phyloP scores from a whole-genome alignment of 768 basidiomycete genomes.

The Tricholomella constricta region DNA sequence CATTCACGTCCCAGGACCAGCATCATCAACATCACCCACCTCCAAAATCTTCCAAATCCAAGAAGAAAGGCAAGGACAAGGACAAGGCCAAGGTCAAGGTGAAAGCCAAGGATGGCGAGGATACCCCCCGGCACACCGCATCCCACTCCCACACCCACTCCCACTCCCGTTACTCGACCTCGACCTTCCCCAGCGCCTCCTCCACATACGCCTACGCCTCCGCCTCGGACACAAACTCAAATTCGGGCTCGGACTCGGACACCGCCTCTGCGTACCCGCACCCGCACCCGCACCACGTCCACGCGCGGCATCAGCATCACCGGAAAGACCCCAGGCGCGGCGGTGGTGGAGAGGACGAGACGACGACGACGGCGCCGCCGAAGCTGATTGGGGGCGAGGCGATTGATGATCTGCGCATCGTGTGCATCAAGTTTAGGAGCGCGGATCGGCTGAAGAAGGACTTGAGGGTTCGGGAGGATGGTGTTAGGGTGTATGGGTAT shows the following conservation, averaged over 20 bases:
- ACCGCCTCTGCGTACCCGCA: background rate
- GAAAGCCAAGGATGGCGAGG: too few relatives aligned
- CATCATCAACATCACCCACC: background rate
- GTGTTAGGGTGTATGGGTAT: background rate
- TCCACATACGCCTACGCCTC: background rate
- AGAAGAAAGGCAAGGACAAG: conserved; percentile 2
- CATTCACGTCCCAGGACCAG: background rate
- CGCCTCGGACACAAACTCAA: too few relatives aligned
- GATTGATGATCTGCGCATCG: conserved; percentile 28
- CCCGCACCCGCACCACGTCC: too few relatives aligned
- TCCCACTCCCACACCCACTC: background rate
- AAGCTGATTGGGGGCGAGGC: conserved; percentile 6
- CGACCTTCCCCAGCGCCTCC: background rate
- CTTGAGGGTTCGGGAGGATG: background rate
- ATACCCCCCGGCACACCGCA: too few relatives aligned
- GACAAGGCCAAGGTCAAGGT: conserved; percentile 3
- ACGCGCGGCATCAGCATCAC: background rate
- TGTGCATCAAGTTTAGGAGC: conserved; percentile 43
- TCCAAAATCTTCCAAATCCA: background rate
- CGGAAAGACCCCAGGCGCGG: background rate
- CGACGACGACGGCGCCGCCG: background rate
- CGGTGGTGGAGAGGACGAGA: too few relatives aligned
- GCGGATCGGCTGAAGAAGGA: conserved; percentile 8
- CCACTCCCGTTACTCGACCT: background rate
- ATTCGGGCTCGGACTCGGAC: background rate